Conservation (phyloP, 768 basidiomycete genomes). For the Daedalea quercina region DNA sequence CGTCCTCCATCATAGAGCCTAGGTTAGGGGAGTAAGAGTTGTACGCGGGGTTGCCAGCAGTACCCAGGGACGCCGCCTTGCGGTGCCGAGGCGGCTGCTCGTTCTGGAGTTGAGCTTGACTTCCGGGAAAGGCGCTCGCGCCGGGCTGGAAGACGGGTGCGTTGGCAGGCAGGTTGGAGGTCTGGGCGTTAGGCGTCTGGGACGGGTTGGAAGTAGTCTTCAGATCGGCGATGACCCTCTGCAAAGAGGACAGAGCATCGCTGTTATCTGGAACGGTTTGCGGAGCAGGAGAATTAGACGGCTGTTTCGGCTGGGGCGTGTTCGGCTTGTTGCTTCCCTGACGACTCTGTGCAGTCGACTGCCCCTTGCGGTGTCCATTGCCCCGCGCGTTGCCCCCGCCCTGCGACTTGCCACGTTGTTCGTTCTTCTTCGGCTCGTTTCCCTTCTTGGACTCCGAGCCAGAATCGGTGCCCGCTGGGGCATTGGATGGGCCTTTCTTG, state of each 20-base stretch:
- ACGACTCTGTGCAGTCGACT: constrained; percentile 56
- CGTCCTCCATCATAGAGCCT: constrained; percentile 80
- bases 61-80: constrained; percentile 73
- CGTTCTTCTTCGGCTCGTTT: constrained; percentile 49
- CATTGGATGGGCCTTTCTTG: constrained; percentile 40
- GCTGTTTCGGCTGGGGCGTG: constrained; percentile 17
- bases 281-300: constrained; percentile 43
- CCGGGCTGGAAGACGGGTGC: constrained; percentile 75
- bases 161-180: constrained; percentile 53
- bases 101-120: constrained; percentile 15
- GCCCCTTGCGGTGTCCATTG: constrained; percentile 44
- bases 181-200: constrained; percentile 37
- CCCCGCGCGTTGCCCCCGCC: constrained; percentile 38
- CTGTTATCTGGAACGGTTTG: constrained; percentile 55
- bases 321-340: constrained; percentile 32
- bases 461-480: constrained; percentile 47
- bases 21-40: constrained; percentile 74
- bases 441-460: constrained; percentile 66
- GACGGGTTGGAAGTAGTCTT: constrained; percentile 75
- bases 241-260: constrained; percentile 80
- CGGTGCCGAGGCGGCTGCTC: constrained; percentile 61
- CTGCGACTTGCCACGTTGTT: constrained; percentile 32
- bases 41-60: constrained; percentile 51
- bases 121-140: constrained; percentile 45
- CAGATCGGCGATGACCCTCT: constrained; percentile 90